Base-by-base conservation (phyloP, 2,329 filamentous ascomycete species). In the Claviceps fusiformis region DNA sequence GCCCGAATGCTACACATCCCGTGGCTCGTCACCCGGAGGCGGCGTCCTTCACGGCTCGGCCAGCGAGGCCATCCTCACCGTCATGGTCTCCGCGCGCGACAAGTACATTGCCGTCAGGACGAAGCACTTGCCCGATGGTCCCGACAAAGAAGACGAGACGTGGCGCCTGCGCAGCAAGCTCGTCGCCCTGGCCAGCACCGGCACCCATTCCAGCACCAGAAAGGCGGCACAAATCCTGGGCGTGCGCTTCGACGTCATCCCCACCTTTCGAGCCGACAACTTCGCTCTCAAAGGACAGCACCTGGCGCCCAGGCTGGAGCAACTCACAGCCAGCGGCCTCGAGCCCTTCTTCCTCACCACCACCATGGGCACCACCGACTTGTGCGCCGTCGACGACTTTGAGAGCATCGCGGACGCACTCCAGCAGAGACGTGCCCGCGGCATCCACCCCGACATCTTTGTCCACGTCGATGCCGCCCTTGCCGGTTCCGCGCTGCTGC, bases 1-100 rank as follows among this genome's bases (percentile, higher is more conserved):
- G 44, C 44, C 44, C 9, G 44, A 46, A 15, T 46, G 44, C 24
- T 46, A 19, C 44, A 46, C 19, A 17, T 27, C 44, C 9, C 19
- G 10, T 3, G 85, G 83, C 0, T 77, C 82, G n/a, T 82, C 79
- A 7, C 68, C 68, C 56, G 90, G 90, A 44, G 92, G 92, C 24
- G 92, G 92, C 37, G 90, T 96, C n/a, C 93, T 97, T 59, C 91
- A 96, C 68, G 90, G 92, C 27, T 90, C 85, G 39, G 91, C 92
- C 0, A 90, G 85, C 57, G 92, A 97, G 71, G 88, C 90, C 15
- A 80, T 95, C 47, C 80, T 93, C 6, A 95, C 89, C 0, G 84
- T 87, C 60, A 86, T 96, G 77, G 86, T 95, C 2, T 90, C 90
- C 2, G 92, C 92, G 0, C 76, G 91, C 13, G 92, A 96, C 65